phyloP scores from a whole-genome alignment of 2,329 filamentous ascomycete genomes.

The Alternaria hordeiaustralica region DNA sequence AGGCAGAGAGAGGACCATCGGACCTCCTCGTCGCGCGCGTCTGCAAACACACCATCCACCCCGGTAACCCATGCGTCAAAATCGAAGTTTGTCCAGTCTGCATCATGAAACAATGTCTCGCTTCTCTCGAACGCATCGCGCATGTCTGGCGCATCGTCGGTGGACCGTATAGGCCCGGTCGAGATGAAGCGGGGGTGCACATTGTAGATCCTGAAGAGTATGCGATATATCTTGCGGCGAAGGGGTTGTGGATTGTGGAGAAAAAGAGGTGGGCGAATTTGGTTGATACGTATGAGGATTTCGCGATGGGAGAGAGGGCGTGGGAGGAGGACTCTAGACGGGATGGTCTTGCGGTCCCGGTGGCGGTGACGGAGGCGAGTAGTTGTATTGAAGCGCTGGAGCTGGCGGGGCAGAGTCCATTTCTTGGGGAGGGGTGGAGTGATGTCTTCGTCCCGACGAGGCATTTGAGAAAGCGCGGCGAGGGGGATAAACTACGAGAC shows the following conservation, averaged over 20 bases:
- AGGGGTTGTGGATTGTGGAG: conserved; percentile 1
- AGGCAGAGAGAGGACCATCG: neutral
- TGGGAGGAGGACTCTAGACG: neutral
- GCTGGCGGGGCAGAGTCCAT: neutral
- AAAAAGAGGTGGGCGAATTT: conserved; percentile 3
- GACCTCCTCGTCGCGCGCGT: neutral
- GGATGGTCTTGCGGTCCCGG: neutral
- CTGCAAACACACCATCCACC: neutral
- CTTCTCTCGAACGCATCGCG: conserved; percentile 1
- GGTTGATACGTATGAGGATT: neutral
- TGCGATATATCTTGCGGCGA: neutral
- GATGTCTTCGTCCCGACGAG: neutral
- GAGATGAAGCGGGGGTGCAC: neutral
- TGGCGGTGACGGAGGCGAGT: neutral
- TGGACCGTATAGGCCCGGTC: neutral
- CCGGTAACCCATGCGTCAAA: neutral
- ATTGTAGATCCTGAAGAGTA: neutral
- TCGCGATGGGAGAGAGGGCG: neutral
- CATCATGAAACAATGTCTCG: conserved; percentile 1
- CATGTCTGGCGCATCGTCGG: conserved; percentile 2
- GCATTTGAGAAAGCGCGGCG: neutral
- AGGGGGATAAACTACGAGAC: neutral
- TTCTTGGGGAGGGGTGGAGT: conserved; percentile 1
- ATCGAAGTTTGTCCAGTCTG: neutral
- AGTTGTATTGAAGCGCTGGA: neutral